Evolutionary conservation across 108 stramenopile genomes (phyloP), one percentile per base, ranked within the genome.

Genomic region (Nitzschia palea): DNA sequence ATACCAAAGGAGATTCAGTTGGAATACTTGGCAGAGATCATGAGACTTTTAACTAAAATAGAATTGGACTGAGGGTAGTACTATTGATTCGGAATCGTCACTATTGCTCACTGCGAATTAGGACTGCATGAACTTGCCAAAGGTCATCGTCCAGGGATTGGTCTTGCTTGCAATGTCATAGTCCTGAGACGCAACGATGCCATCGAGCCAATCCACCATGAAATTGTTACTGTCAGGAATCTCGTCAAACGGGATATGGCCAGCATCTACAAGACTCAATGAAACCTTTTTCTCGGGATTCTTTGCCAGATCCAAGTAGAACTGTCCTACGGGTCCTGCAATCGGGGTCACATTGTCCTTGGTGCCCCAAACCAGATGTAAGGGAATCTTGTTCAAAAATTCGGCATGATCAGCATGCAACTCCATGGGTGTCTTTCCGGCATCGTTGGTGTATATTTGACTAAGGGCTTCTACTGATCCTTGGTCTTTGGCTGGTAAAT

Each of bases 181-280:
- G n/a, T 40, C 37, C 10, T 40, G 14, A 4, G n/a, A 4, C 9
- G 22, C 4, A 48, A 48, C 47, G 4, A 48, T 20, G 22, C 22
- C 47, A 20, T 82, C 70, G 18, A 87, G 54, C 83, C 86, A 85
- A 45, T 70, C 44, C 58, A 88, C 17, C 62, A 85, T 56, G 18
- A 70, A 51, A 15, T 69, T 55, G 43, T 85, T 61, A 35, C 66
- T 73, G 12, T 83, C 82, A 10, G 86, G 86, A 57, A 72, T 69
- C 28, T 87, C 86, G 47, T 87, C 86, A 69, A 87, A 87, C 44
- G 74, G 81, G 26, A 87, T 61, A 40, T 87, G 86, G 22, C 86
- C 86, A 30, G 64, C 71, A 1, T 62, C 35, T n/a, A 87, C 67
- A 1, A 82, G 42, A 50, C 81, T 61, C 6, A 87, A 58, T 17